phyloP scores from a whole-genome alignment of 257 asterid genomes.

The Ophiorrhiza pumila region DNA sequence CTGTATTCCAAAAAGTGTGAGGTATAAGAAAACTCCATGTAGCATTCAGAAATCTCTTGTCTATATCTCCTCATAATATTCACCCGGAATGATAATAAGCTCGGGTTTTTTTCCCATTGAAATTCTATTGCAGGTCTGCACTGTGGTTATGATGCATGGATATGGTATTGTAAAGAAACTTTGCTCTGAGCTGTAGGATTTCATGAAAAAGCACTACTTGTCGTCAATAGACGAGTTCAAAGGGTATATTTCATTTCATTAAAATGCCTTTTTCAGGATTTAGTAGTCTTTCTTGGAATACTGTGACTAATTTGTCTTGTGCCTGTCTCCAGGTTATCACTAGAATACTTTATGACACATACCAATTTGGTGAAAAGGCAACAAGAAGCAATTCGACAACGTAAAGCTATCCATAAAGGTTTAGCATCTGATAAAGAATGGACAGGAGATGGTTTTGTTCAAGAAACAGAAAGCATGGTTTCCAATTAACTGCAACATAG shows the following conservation, averaged over 20 bases:
- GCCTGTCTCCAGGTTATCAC: slow-evolving; percentile 48
- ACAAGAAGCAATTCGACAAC: slow-evolving; percentile 60
- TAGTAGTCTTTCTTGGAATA: not conserved
- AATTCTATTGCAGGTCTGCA: slow-evolving; percentile 56
- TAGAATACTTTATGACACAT: slow-evolving; percentile 70
- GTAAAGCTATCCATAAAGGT: slow-evolving; percentile 75
- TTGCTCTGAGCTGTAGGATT: slow-evolving; percentile 79
- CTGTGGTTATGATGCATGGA: slow-evolving; percentile 97
- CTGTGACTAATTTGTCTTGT: not conserved
- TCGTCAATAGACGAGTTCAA: slow-evolving; percentile 72
- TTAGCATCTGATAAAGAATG: slow-evolving; percentile 87
- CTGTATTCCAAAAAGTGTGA: too few relatives aligned
- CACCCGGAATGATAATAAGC: not conserved
- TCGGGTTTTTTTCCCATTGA: not conserved
- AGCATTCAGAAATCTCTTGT: not conserved
- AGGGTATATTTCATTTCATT: slow-evolving; percentile 48
- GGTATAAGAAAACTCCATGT: not conserved
- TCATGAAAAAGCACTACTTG: slow-evolving; percentile 75
- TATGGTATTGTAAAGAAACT: slow-evolving; percentile 78
- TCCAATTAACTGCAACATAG: slow-evolving; percentile 44
- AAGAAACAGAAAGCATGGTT: slow-evolving; percentile 88
- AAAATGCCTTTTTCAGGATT: not conserved
- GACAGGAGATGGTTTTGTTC: slow-evolving; percentile 94
- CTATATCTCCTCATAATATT: not conserved
- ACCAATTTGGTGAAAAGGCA: slow-evolving; percentile 63